Percentiles rank a stretch among this genome's conserved stretches.
These are phyloP conservation scores for Penicillium paneum DNA, from an alignment of 2,329 filamentous ascomycete genomes.

Conservation along the genomic window DNA sequence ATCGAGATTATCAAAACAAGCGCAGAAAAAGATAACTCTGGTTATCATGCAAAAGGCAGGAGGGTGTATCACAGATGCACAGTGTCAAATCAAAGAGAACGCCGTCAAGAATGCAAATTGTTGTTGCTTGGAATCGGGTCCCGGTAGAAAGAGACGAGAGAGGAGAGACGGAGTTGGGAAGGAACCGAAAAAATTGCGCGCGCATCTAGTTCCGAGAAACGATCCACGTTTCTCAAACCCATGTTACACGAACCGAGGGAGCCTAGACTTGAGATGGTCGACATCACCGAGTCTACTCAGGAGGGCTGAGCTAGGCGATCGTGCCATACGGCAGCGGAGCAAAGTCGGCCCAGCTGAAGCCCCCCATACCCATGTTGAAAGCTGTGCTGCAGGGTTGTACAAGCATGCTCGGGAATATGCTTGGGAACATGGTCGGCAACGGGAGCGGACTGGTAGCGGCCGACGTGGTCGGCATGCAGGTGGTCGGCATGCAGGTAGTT, in stretches of 20 bases:
- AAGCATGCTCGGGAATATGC: conserved; percentile 61
- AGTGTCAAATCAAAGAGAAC: conserved; percentile 48
- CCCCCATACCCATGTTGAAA: conserved; percentile 69
- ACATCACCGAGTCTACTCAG: conserved; percentile 34
- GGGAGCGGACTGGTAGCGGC: conserved; percentile 73
- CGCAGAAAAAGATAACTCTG: conserved; percentile 29
- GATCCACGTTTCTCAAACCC: conserved; percentile 18
- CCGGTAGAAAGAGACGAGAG: conserved; percentile 6
- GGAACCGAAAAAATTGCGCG: background rate
- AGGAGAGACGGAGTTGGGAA: background rate
- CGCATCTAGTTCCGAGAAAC: conserved; percentile 8
- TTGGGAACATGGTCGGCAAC: conserved; percentile 72
- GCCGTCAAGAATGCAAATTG: conserved; percentile 47
- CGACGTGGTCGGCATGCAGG: conserved; percentile 67
- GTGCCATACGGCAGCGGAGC: conserved; percentile 62
- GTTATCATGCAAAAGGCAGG: conserved; percentile 38
- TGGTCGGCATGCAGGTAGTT: conserved; percentile 59
- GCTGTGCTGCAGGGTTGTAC: conserved; percentile 78
- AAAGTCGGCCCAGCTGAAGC: conserved; percentile 78
- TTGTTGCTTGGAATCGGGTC: conserved; percentile 35
- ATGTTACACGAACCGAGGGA: background rate
- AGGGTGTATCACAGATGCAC: conserved; percentile 43
- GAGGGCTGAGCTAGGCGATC: conserved; percentile 61
- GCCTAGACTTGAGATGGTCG: conserved; percentile 19
- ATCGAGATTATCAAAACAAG: conserved; percentile 40